Evolutionary conservation across 2,329 filamentous ascomycete species (phyloP).

Genomic region (Podosphaera xanthii): DNA sequence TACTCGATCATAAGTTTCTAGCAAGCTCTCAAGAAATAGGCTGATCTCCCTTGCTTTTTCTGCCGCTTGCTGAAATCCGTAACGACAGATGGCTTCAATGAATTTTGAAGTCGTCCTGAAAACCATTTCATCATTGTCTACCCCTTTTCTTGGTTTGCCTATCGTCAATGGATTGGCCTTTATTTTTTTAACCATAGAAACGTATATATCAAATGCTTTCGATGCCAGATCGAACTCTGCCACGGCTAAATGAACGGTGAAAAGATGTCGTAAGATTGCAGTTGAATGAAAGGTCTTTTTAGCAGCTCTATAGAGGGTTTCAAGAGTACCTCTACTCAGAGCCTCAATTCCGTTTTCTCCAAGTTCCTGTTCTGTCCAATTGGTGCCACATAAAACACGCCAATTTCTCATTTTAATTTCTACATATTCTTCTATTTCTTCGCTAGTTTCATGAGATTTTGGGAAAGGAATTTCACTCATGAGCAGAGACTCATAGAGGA

Average conservation of each 20-base stretch:
- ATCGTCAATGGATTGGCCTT: conserved; percentile 68
- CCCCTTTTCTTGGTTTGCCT: conserved; percentile 41
- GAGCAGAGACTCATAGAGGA: conserved; percentile 56
- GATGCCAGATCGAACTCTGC: conserved; percentile 84
- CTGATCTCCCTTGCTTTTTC: conserved; percentile 58
- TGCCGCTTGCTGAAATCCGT: conserved; percentile 49
- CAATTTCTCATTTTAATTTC: conserved; percentile 66
- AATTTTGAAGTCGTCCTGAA: conserved; percentile 61
- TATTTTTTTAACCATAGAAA: conserved; percentile 66
- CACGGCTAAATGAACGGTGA: conserved; percentile 65
- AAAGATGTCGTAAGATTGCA: conserved; percentile 62
- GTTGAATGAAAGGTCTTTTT: conserved; percentile 93
- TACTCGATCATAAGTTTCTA: conserved; percentile 31
- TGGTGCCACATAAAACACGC: conserved; percentile 54
- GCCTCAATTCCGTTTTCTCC: conserved; percentile 59
- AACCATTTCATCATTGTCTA: conserved; percentile 60
- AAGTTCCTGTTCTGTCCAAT: conserved; percentile 61
- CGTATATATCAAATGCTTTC: conserved; percentile 76
- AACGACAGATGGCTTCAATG: conserved; percentile 60
- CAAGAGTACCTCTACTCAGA: conserved; percentile 54
- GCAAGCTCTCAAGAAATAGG: conserved; percentile 48
- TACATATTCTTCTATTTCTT: conserved; percentile 64
- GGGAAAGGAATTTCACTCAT: conserved; percentile 66
- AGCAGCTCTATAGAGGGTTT: conserved; percentile 73
- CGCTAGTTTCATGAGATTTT: conserved; percentile 53